Evolutionary conservation across 1,139 yeast species (phyloP).

Genomic region (Kodamaea arcana): DNA sequence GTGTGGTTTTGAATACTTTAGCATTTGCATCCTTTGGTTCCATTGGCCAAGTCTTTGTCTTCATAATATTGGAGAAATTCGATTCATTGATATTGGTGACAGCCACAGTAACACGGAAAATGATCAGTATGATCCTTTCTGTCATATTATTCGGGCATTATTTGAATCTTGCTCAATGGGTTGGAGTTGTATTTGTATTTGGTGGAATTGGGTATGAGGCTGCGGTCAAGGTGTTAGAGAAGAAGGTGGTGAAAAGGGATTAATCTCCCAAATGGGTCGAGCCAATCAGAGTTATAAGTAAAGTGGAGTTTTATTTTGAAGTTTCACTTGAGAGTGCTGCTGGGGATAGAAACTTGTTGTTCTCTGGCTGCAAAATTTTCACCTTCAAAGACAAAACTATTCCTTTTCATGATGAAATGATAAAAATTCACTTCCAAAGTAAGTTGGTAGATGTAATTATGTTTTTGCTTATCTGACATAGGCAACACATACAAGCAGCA

Average conservation of each 20-base stretch:
- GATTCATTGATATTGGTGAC: constrained; percentile 84
- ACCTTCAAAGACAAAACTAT: no score
- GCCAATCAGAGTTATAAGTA: no score
- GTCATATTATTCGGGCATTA: constrained; percentile 81
- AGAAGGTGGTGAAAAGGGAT: not conserved
- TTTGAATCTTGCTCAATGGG: constrained; percentile 63
- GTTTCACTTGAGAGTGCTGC: no score
- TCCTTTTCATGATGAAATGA: no score
- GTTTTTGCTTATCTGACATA: no score
- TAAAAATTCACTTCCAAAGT: no score
- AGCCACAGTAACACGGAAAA: constrained; percentile 92
- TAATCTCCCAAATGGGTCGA: no score
- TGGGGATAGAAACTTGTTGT: no score
- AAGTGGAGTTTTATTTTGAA: no score
- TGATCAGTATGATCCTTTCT: constrained; percentile 90
- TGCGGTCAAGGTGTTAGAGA: constrained; percentile 14
- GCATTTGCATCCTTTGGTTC: constrained; percentile 80
- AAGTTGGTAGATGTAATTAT: no score
- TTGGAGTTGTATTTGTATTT: constrained; percentile 75
- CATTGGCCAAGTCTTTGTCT: constrained; percentile 87
- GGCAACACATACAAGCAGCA: no score
- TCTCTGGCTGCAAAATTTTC: no score
- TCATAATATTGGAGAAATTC: constrained; percentile 74
- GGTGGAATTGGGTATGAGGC: constrained; percentile 77
- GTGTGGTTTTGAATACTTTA: constrained; percentile 54